Base-by-base conservation (phyloP, 306 rosid genomes). In the Acacia acuminata region DNA sequence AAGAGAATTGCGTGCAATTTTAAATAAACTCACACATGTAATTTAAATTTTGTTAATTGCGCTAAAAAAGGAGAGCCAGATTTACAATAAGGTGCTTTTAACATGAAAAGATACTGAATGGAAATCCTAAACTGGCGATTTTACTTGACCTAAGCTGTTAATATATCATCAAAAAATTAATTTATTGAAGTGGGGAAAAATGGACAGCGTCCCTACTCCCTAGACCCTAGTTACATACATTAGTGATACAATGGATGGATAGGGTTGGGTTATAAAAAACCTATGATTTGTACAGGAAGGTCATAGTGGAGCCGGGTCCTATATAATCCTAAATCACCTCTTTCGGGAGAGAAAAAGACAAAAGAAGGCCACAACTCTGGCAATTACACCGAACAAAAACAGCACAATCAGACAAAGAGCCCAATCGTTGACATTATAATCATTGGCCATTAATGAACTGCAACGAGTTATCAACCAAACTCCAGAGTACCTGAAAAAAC, bases 401-500 rank as follows among this genome's bases (percentile, higher is more conserved):
- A 93, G 93, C 76, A 75, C 82, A 44, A 32, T 1, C n/a, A 91
- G 75, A 86, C 94, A 93, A 27, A 84, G 79, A 67, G 77, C 7
- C 94, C 96, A 91, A 19, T 91, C 94, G 32, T 76, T 83, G n/a
- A 93, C 90, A 55, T 91, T 45, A 70, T 90, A 93, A 66, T 90
- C 91, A 38, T 20, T 85, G 32, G 70, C 73, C 87, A 80, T 78
- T 32, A 93, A 83, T n/a, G 89, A 87, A 81, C 85, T 81, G 81
- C 97, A 93, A 7, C 97, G 97, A n/a, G 94, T 90, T 67, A 93
- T 93, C 84, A 93, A 81, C 97, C 97, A 91, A 58, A 93, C 96
- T 56, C 97, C 97, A 7, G 96, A 88, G 60, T 91, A 90, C 94
- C 97, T 93, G 90, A 51, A 51, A 61, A 71, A 58, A 40, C 0